A percentile compares a stretch with the other conserved stretches of the same genome.
phyloP scores from a whole-genome alignment of 306 rosid genomes.

The Fragaria nilgerrensis region DNA sequence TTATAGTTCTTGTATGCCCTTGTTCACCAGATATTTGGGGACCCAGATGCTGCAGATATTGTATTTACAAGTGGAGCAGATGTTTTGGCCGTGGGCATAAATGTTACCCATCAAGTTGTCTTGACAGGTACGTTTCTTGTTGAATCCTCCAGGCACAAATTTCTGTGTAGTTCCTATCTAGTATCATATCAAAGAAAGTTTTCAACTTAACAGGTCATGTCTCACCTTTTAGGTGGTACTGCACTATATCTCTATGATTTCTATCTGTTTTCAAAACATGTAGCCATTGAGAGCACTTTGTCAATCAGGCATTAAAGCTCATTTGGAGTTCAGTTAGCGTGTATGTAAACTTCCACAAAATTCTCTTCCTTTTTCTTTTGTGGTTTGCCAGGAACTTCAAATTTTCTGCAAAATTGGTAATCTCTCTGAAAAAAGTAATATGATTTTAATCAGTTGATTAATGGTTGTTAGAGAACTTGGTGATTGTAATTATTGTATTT shows the following conservation, averaged over 20 bases:
- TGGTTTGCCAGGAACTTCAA: not conserved
- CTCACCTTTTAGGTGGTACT: not conserved
- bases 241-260: not conserved
- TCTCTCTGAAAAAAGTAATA: not conserved
- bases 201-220: not conserved
- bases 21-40: slow-evolving; percentile 69
- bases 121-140: slow-evolving; percentile 49
- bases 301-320: not conserved
- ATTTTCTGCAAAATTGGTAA: not conserved
- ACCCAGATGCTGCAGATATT: slow-evolving; percentile 94
- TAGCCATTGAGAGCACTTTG: not conserved
- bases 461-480: not conserved
- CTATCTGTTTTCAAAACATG: not conserved
- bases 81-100: slow-evolving; percentile 73
- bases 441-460: not conserved
- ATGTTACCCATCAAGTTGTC: slow-evolving; percentile 88
- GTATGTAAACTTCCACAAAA: not conserved
- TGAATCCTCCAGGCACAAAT: not conserved
- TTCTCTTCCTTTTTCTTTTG: not conserved
- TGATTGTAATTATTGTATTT: not conserved
- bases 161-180: not conserved
- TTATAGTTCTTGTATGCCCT: slow-evolving; percentile 1
- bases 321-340: not conserved
- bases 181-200: not conserved
- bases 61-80: slow-evolving; percentile 87